These are phyloP conservation scores for Piper longum DNA, from an alignment of 164 flowering plant species.

Conservation along the genomic window DNA sequence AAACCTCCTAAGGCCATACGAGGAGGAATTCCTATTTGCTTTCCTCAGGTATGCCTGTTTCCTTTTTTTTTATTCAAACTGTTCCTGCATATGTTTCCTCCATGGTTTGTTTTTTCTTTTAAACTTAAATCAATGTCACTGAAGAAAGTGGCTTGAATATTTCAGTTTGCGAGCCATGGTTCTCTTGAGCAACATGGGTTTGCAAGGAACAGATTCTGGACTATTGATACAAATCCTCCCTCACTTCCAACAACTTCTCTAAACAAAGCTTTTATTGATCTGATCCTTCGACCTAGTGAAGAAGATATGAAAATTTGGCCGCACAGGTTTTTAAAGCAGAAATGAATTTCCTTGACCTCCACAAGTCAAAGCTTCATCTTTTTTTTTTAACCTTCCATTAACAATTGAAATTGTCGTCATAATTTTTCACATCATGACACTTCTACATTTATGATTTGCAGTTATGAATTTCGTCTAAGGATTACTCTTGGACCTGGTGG, in stretches of 20 bases:
- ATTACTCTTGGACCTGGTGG: conserved; percentile 67
- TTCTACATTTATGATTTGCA: conserved; percentile 14
- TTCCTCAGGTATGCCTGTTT: conserved; percentile 65
- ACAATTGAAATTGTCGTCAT: not conserved
- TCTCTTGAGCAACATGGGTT: conserved; percentile 81
- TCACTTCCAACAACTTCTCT: conserved; percentile 43
- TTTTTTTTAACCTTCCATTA: not conserved
- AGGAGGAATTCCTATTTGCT: conserved; percentile 96
- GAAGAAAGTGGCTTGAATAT: not conserved
- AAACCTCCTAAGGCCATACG: conserved; percentile 92
- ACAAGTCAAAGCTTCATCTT: not conserved
- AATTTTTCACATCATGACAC: not conserved
- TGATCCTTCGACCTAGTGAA: conserved; percentile 66
- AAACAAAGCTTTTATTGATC: conserved; percentile 51
- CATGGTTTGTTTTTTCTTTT: not conserved
- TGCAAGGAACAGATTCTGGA: conserved; percentile 89
- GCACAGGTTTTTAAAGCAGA: conserved; percentile 40
- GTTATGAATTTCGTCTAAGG: conserved; percentile 74
- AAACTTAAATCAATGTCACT: not conserved
- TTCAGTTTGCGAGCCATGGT: conserved; percentile 66
- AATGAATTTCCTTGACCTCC: not conserved
- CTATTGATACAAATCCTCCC: conserved; percentile 66
- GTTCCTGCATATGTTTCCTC: no score
- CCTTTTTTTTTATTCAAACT: not conserved
- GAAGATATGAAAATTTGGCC: conserved; percentile 83